Conservation (phyloP, 768 basidiomycete genomes). For the Kwoniella bestiolae region DNA sequence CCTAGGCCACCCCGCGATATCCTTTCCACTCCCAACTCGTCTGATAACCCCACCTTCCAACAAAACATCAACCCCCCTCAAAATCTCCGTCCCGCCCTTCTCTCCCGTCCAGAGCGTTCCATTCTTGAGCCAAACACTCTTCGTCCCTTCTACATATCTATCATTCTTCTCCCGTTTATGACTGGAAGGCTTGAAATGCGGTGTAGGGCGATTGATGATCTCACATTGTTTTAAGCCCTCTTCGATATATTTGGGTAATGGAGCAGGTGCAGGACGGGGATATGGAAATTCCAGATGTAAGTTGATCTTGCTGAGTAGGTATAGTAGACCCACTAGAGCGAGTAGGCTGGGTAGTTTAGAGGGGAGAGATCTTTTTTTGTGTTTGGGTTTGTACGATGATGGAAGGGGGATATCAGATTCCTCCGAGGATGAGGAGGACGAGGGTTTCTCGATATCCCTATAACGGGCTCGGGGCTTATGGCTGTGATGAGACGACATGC, state of each 20-base stretch:
- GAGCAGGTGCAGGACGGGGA: constrained; percentile 33
- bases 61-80: constrained; percentile 67
- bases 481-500: background rate
- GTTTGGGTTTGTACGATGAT: background rate
- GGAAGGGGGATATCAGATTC: constrained; percentile 5
- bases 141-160: constrained; percentile 61
- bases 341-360: background rate
- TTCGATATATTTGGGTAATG: constrained; percentile 36
- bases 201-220: constrained; percentile 43
- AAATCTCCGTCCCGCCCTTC: constrained; percentile 64
- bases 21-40: constrained; percentile 63
- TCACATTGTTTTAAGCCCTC: constrained; percentile 54
- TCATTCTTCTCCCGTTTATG: constrained; percentile 42
- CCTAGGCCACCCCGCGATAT: constrained; percentile 60
- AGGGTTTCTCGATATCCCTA: constrained; percentile 8
- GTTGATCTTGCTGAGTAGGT: background rate
- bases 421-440: background rate
- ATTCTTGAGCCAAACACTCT: constrained; percentile 66
- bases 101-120: constrained; percentile 79
- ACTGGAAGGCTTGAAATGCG: constrained; percentile 35
- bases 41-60: constrained; percentile 70
- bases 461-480: background rate
- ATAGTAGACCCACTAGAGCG: background rate
- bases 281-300: constrained; percentile 32
- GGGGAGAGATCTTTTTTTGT: background rate